phyloP scores from a whole-genome alignment of 208 protist species.

The Giardia muris region DNA sequence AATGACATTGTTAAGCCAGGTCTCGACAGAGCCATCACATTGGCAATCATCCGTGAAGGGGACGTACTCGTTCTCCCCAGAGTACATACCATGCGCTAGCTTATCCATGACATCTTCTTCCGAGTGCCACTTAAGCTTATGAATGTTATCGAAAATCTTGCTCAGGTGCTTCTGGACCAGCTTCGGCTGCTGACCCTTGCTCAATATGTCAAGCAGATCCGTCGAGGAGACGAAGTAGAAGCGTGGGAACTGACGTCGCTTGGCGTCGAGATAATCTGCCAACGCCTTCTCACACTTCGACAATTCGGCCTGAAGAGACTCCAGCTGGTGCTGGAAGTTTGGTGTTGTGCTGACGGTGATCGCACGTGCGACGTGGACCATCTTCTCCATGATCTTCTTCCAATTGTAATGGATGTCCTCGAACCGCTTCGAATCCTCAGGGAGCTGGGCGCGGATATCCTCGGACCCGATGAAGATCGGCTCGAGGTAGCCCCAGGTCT shows the following conservation, averaged over 20 bases:
- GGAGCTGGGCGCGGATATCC: constrained; percentile 35
- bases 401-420: constrained; percentile 31
- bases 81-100: constrained; percentile 61
- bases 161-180: constrained; percentile 72
- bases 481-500: constrained; percentile 34
- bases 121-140: background rate
- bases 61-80: constrained; percentile 69
- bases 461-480: constrained; percentile 37
- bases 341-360: constrained; percentile 58
- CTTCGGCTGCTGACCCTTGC: constrained; percentile 69
- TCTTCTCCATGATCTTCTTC: background rate
- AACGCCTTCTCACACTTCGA: constrained; percentile 76
- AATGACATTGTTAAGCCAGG: constrained; percentile 76
- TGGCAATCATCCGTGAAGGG: constrained; percentile 62
- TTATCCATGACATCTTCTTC: background rate
- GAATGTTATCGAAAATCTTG: constrained; percentile 71
- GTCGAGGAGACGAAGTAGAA: constrained; percentile 95
- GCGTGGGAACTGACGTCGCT: constrained; percentile 79
- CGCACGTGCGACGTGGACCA: constrained; percentile 30
- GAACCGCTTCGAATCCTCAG: constrained; percentile 33
- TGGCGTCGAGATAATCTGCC: constrained; percentile 82
- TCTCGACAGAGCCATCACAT: constrained; percentile 73
- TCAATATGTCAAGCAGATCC: constrained; percentile 83
- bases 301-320: constrained; percentile 5
- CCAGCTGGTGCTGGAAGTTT: constrained; percentile 52